These are phyloP conservation scores for Lathyrus aphaca DNA, from an alignment of 306 rosid species.

Conservation along the genomic window DNA sequence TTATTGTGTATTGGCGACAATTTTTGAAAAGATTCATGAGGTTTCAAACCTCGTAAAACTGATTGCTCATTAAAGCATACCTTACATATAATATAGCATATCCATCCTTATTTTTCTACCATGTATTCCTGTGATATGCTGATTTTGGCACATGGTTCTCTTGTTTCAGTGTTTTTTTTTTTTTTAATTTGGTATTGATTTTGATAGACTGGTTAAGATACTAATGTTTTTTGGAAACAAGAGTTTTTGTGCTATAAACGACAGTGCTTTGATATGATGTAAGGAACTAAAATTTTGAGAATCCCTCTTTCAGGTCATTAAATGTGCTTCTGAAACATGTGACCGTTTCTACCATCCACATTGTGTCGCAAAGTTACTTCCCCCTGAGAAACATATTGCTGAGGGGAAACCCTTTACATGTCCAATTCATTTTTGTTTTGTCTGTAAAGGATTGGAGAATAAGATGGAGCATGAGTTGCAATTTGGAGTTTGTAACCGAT, in stretches of 20 bases:
- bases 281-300: constrained; percentile 39
- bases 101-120: constrained; percentile 5
- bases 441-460: constrained; percentile 79
- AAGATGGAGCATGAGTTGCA: constrained; percentile 55
- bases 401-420: constrained; percentile 68
- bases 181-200: constrained; percentile 1
- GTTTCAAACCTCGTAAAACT: neutral
- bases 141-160: constrained; percentile 17
- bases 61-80: neutral
- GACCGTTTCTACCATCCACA: constrained; percentile 81
- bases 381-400: constrained; percentile 54
- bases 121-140: neutral
- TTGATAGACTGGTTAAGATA: constrained; percentile 2
- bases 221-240: constrained; percentile 8
- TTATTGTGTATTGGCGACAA: neutral
- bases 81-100: neutral
- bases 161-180: constrained; percentile 26
- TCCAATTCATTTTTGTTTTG: constrained; percentile 79
- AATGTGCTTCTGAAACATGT: constrained; percentile 76
- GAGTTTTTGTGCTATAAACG: neutral
- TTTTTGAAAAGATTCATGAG: neutral
- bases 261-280: constrained; percentile 11
- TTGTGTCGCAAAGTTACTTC: constrained; percentile 67
- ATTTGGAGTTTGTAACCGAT: constrained; percentile 89
- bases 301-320: constrained; percentile 63